A percentile compares a stretch with the other conserved stretches of the same genome.
These are phyloP conservation scores for Dioscorea cayenensis DNA, from an alignment of 116 monocot genomes.

Conservation along the genomic window DNA sequence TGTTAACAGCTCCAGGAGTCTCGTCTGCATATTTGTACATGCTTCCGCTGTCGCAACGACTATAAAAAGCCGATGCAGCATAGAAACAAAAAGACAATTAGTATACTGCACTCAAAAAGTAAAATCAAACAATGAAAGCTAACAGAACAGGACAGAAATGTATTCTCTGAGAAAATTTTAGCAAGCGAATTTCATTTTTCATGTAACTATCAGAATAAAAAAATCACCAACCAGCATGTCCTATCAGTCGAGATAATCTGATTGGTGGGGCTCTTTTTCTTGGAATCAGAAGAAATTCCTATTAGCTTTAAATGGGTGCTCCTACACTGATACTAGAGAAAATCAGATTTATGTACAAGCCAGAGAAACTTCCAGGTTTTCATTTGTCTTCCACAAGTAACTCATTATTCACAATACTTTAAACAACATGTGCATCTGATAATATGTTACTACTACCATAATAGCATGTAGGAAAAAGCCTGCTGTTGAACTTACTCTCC, in stretches of 20 bases:
- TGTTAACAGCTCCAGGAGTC: slow-evolving; percentile 9
- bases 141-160: background rate
- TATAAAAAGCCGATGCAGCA: slow-evolving; percentile 11
- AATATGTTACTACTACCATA: background rate
- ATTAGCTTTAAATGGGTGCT: too few relatives aligned
- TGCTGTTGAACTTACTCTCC: slow-evolving; percentile 43
- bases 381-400: background rate
- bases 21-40: slow-evolving; percentile 50
- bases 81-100: background rate
- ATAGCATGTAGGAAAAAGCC: background rate
- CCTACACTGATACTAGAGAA: too few relatives aligned
- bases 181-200: too few relatives aligned
- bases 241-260: too few relatives aligned
- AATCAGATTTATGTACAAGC: too few relatives aligned
- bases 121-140: background rate
- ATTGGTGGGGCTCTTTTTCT: too few relatives aligned
- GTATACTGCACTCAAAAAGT: background rate
- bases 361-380: background rate
- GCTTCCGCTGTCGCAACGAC: slow-evolving; percentile 52
- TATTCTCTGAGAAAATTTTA: too few relatives aligned
- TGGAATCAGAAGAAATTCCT: too few relatives aligned
- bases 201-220: too few relatives aligned
- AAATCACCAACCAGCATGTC: too few relatives aligned
- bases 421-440: background rate
- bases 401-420: background rate